These are phyloP conservation scores for Paragyromitra xinjiangensis DNA, from an alignment of 495 filamentous ascomycete species.

Conservation along the genomic window DNA sequence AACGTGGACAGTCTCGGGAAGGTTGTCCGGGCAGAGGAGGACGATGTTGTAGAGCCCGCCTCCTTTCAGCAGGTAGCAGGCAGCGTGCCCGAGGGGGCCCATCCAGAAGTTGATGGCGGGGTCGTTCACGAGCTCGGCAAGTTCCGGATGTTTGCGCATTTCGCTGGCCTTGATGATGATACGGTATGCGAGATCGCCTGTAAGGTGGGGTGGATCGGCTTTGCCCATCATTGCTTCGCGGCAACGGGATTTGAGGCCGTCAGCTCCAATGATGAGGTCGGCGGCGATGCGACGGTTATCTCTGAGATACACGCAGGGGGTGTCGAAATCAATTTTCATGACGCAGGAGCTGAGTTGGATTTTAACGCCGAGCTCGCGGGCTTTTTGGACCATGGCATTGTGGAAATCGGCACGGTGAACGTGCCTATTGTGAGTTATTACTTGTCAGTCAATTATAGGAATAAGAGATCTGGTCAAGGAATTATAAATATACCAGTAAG, in stretches of 20 bases:
- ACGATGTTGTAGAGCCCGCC: slow-evolving; percentile 69
- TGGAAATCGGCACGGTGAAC: slow-evolving; percentile 68
- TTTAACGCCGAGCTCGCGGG: slow-evolving; percentile 60
- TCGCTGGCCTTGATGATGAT: slow-evolving; percentile 65
- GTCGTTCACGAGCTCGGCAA: slow-evolving; percentile 61
- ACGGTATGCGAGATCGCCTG: slow-evolving; percentile 71
- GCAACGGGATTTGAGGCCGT: slow-evolving; percentile 66
- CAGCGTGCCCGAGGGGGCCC: slow-evolving; percentile 66
- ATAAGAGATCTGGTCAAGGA: not conserved
- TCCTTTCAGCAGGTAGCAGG: slow-evolving; percentile 66
- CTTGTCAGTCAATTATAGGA: not conserved
- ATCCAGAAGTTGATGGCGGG: slow-evolving; percentile 76
- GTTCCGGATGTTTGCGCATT: slow-evolving; percentile 62
- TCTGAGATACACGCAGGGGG: slow-evolving; percentile 58
- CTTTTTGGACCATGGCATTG: slow-evolving; percentile 60
- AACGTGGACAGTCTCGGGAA: slow-evolving; percentile 62
- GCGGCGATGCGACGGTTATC: slow-evolving; percentile 59
- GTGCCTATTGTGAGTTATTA: slow-evolving; percentile 50
- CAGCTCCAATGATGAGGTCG: slow-evolving; percentile 66
- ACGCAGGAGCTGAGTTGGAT: slow-evolving; percentile 58
- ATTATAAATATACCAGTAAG: slow-evolving; percentile 61
- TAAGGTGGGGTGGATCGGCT: slow-evolving; percentile 62
- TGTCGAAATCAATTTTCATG: slow-evolving; percentile 59
- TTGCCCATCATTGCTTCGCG: slow-evolving; percentile 62
- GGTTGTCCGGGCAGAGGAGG: slow-evolving; percentile 64